Evolutionary conservation across 345 rosid species (phyloP).

Genomic region (Conringia planisiliqua): DNA sequence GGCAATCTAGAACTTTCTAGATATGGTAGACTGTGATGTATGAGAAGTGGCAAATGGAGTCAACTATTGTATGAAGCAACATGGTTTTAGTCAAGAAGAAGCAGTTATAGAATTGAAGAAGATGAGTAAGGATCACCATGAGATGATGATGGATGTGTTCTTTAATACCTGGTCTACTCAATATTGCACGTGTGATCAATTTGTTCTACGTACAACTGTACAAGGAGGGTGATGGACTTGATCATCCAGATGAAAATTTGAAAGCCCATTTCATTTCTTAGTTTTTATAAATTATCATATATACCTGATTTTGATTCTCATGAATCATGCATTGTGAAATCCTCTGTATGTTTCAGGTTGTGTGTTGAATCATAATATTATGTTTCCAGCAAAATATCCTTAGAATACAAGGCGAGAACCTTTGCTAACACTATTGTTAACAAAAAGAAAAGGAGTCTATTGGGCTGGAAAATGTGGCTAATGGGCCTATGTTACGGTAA

Average conservation of each 20-base stretch:
- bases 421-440: too few relatives aligned
- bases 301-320: background rate
- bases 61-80: background rate
- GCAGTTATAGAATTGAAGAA: background rate
- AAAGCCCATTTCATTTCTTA: background rate
- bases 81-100: background rate
- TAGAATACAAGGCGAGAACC: too few relatives aligned
- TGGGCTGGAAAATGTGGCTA: background rate
- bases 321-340: background rate
- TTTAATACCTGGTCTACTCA: too few relatives aligned
- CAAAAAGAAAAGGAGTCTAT: background rate
- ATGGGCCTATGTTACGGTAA: background rate
- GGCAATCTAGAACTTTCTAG: too few relatives aligned
- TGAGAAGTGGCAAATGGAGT: slow-evolving; percentile 2
- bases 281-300: background rate
- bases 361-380: background rate
- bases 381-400: background rate
- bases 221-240: slow-evolving; percentile 18
- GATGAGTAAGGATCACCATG: background rate
- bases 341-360: background rate
- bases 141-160: background rate
- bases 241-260: background rate
- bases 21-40: too few relatives aligned
- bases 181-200: background rate
- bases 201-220: background rate